Percentiles rank a stretch among this genome's conserved stretches.
Evolutionary conservation across 805 yeast species (phyloP).

Genomic region (Sugiyamaella lignohabitans): DNA sequence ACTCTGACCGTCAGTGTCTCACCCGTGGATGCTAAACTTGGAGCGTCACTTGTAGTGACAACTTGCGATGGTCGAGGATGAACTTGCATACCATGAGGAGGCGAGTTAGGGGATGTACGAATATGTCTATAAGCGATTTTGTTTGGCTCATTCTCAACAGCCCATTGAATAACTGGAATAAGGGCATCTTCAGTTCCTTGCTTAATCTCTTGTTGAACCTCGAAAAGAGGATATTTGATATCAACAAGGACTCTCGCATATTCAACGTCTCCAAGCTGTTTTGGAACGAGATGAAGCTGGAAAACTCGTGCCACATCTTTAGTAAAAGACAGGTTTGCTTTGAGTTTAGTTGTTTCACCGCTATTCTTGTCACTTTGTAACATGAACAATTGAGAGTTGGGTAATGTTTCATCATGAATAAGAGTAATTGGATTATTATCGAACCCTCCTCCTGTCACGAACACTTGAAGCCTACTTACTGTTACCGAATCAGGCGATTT

Average conservation of each 20-base stretch:
- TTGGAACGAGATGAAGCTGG: slow-evolving; percentile 23
- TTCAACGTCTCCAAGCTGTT: slow-evolving; percentile 24
- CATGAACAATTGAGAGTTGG: background rate
- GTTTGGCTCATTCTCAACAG: background rate
- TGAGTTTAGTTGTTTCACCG: background rate
- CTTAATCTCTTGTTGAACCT: background rate
- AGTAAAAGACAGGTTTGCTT: slow-evolving; percentile 21
- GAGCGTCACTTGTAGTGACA: slow-evolving; percentile 15
- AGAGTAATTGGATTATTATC: slow-evolving; percentile 6
- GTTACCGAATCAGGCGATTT: slow-evolving; percentile 1
- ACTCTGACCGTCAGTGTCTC: slow-evolving; percentile 21
- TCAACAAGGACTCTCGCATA: slow-evolving; percentile 9
- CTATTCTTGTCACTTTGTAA: slow-evolving; percentile 2
- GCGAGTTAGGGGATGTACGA: background rate
- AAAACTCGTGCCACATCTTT: slow-evolving; percentile 22
- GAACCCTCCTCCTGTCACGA: slow-evolving; percentile 7
- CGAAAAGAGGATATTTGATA: slow-evolving; percentile 2
- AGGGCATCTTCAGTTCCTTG: background rate
- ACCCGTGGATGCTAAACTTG: slow-evolving; percentile 22
- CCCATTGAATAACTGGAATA: background rate
- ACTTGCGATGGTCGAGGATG: slow-evolving; percentile 30
- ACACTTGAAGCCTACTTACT: background rate
- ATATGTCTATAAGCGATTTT: background rate
- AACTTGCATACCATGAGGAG: slow-evolving; percentile 5
- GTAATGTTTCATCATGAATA: slow-evolving; percentile 10